Evolutionary conservation across 768 basidiomycete species (phyloP).

Genomic region (Lanmaoa rubissima): DNA sequence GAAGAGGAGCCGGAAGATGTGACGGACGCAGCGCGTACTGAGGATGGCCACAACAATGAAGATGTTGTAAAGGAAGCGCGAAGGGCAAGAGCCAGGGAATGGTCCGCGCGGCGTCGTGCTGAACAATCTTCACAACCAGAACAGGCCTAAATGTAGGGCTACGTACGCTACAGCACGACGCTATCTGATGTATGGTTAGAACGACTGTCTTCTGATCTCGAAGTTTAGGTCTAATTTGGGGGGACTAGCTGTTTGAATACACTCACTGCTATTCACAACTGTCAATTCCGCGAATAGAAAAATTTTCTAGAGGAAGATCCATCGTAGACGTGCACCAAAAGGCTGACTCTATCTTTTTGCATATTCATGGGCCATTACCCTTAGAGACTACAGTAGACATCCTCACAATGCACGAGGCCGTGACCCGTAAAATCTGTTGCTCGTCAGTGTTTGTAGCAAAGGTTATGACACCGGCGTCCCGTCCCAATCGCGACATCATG

Average conservation of each 20-base stretch:
- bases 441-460: no score
- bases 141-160: not conserved
- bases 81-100: conserved; percentile 46
- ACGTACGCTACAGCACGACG: not conserved
- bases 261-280: not conserved
- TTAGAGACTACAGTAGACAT: no score
- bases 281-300: not conserved
- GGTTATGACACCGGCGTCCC: no score
- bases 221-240: conserved; percentile 61
- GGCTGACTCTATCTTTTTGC: not conserved
- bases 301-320: not conserved
- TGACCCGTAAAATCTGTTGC: no score
- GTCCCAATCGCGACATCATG: no score
- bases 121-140: conserved; percentile 13
- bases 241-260: conserved; percentile 42
- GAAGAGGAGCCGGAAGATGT: not conserved
- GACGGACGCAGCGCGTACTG: not conserved
- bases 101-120: conserved; percentile 51
- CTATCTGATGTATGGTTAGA: no score
- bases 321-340: not conserved
- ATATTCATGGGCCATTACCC: no score
- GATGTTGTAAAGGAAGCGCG: conserved; percentile 43
- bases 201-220: conserved; percentile 54
- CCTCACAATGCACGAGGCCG: no score
- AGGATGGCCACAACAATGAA: not conserved